phyloP scores from a whole-genome alignment of 139 green algal species.

The Chlamydomonas sp. region DNA sequence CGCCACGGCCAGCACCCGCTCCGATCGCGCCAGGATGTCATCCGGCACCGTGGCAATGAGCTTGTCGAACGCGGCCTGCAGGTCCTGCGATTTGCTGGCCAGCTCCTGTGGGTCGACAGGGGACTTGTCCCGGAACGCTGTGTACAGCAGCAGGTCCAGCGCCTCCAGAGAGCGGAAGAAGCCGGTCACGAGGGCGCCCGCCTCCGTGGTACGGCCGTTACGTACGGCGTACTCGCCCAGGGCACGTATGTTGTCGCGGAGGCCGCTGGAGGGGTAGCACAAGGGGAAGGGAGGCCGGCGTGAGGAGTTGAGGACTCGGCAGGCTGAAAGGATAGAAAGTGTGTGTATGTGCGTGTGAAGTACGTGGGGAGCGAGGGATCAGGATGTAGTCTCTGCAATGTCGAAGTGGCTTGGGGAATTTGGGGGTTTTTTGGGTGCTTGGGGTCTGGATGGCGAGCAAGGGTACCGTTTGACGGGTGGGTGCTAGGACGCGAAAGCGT shows the following conservation, averaged over 20 bases:
- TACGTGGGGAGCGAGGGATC: too few relatives aligned
- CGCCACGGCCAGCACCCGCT: constrained; percentile 42
- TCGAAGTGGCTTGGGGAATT: too few relatives aligned
- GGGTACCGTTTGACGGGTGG: not conserved
- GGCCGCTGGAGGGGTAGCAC: constrained; percentile 40
- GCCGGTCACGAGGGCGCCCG: constrained; percentile 34
- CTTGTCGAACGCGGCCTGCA: constrained; percentile 40
- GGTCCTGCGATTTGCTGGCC: constrained; percentile 28
- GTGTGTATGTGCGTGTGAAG: too few relatives aligned
- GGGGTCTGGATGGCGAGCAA: too few relatives aligned
- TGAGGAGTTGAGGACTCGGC: too few relatives aligned
- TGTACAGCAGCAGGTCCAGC: constrained; percentile 51
- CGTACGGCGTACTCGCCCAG: constrained; percentile 50
- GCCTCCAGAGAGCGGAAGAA: constrained; percentile 53
- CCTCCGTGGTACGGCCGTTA: constrained; percentile 22
- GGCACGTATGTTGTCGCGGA: constrained; percentile 65
- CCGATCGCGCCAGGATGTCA: constrained; percentile 33
- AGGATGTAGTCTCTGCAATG: too few relatives aligned
- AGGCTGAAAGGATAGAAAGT: not conserved
- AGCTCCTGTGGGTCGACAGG: constrained; percentile 13
- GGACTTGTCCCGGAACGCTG: constrained; percentile 34
- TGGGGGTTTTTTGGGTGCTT: too few relatives aligned
- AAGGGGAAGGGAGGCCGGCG: not conserved
- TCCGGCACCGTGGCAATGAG: constrained; percentile 52
- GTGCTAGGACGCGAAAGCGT: not conserved